Evolutionary conservation across 805 yeast genomes (phyloP).

Genomic region (Pichia pseudocactophila): DNA sequence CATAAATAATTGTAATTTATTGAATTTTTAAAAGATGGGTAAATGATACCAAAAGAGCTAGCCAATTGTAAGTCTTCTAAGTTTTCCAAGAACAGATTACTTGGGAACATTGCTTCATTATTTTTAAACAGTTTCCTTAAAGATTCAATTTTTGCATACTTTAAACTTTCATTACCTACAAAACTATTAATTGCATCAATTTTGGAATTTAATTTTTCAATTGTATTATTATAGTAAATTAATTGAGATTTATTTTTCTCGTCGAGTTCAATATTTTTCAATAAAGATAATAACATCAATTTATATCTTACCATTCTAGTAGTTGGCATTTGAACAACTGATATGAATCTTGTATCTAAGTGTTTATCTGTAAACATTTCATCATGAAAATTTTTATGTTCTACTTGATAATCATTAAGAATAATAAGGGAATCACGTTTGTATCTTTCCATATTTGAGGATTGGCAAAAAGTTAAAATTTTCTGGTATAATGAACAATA

Average conservation of each 20-base stretch:
- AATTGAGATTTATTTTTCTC: conserved; percentile 19
- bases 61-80: conserved; percentile 37
- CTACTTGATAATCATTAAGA: conserved; percentile 23
- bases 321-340: conserved; percentile 47
- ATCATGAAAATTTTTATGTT: conserved; percentile 12
- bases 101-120: conserved; percentile 9
- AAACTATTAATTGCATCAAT: conserved; percentile 19
- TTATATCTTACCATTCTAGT: conserved; percentile 42
- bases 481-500: conserved; percentile 22
- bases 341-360: conserved; percentile 43
- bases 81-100: conserved; percentile 32
- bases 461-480: conserved; percentile 16
- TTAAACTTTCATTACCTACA: conserved; percentile 15
- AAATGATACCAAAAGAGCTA: conserved; percentile 35
- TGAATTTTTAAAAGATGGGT: conserved; percentile 24
- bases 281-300: conserved; percentile 38
- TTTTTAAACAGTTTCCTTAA: conserved; percentile 13
- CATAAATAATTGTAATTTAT: conserved; percentile 24
- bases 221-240: conserved; percentile 17
- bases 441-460: conserved; percentile 20
- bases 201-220: conserved; percentile 16
- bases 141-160: conserved; percentile 13
- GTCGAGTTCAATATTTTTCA: conserved; percentile 19
- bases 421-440: conserved; percentile 17
- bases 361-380: conserved; percentile 29